A percentile compares a stretch with the other conserved stretches of the same genome.
Conservation (phyloP, 805 yeast species). For the Saturnispora zaruensis region DNA sequence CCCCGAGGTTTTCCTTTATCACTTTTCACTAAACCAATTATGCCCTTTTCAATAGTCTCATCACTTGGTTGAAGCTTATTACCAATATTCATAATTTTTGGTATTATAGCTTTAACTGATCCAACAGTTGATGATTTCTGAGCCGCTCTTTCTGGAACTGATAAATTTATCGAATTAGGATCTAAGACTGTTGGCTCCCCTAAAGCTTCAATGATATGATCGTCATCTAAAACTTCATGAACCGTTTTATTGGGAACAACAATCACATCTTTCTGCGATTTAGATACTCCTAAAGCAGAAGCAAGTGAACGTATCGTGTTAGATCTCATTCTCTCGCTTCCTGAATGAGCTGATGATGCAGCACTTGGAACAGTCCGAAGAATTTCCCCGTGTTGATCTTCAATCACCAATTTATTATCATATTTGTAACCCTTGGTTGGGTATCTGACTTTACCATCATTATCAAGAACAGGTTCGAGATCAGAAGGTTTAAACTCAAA, state of each 20-base stretch:
- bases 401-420: conserved; percentile 63
- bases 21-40: conserved; percentile 5
- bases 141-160: neutral
- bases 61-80: conserved; percentile 7
- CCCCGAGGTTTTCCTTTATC: neutral
- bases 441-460: conserved; percentile 27
- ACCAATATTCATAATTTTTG: conserved; percentile 9
- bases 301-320: conserved; percentile 10
- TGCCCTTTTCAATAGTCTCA: conserved; percentile 7
- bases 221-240: neutral
- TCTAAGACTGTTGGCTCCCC: neutral
- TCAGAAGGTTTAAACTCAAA: conserved; percentile 19
- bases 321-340: conserved; percentile 9
- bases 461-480: conserved; percentile 27
- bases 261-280: neutral
- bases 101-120: neutral
- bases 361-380: conserved; percentile 41
- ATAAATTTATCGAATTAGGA: neutral
- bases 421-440: conserved; percentile 52
- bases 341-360: conserved; percentile 4
- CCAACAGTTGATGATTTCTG: conserved; percentile 5
- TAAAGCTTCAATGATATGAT: neutral
- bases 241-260: neutral
- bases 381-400: conserved; percentile 78
- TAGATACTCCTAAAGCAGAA: conserved; percentile 8